Base-by-base conservation (phyloP, 2,329 filamentous ascomycete species). In the Didymella glomerata region DNA sequence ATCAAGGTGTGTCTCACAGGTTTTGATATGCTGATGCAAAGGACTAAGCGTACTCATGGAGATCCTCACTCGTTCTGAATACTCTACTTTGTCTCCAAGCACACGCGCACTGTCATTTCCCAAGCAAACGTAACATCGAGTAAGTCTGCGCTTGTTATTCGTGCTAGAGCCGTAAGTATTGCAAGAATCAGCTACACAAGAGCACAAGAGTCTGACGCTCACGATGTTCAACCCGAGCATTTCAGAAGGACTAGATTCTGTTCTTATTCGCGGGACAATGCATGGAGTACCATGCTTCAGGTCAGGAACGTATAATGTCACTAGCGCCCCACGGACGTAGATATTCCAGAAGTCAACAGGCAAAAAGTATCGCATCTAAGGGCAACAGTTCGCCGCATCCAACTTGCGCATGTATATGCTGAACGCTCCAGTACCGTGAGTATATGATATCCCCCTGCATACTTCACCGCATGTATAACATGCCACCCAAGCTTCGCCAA, bases 291-390 rank as follows among this genome's bases (percentile, higher is more conserved):
- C 27, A 48, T 48, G 38, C 47, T 32, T 41, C 47, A 47, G 18
- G 41, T 42, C 48, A 30, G 38, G 30, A 18, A 18, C 13, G 16
- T 22, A 25, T 34, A 44, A 14, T 52, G 24, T 22, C 44, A 42
- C 52, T 52, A 48, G 42, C 27, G 32, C 14, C 52, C 54, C 54
- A 57, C 54, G 54, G 54, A 48, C 48, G 54, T 57, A 48, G 27
- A 52, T 57, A 20, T 52, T 57, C 54, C 54, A 57, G 25, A n/a
- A 6, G 13, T 20, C 24, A 46, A 40, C 24, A n/a, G 34, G 10
- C 25, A 16, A 48, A 10, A 20, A 45, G 3, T 20, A 11, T 36
- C 22, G 3, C n/a, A n/a, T n/a, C n/a, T n/a, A n/a, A n/a, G n/a
- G n/a, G n/a, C n/a, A n/a, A n/a, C n/a, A n/a, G n/a, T n/a, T n/a